phyloP scores from a whole-genome alignment of 1,139 yeast species.

The Debaryomycetaceae sp. region DNA sequence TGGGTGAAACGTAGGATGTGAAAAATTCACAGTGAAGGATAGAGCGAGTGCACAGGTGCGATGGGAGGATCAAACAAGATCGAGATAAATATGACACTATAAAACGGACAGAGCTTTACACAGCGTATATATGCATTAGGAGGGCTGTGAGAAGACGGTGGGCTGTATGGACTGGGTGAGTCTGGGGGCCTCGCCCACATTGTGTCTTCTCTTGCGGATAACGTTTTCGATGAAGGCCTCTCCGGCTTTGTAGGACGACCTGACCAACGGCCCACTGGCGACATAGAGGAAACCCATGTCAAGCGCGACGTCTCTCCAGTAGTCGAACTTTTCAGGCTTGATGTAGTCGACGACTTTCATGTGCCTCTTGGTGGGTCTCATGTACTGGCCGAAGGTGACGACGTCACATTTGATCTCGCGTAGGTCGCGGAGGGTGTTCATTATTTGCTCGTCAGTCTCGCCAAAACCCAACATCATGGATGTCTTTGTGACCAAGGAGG shows the following conservation, averaged over 20 bases:
- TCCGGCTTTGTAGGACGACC: constrained; percentile 97
- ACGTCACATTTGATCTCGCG: constrained; percentile 82
- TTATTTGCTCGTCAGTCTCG: constrained; percentile 86
- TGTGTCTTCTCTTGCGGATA: constrained; percentile 65
- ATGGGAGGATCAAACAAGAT: neutral
- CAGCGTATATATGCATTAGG: neutral
- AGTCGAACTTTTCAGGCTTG: constrained; percentile 90
- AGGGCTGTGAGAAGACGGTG: constrained; percentile 2
- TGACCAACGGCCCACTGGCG: constrained; percentile 95
- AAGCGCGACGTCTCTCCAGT: constrained; percentile 86
- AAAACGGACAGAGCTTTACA: neutral
- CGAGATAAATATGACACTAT: neutral
- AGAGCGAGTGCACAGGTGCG: no score
- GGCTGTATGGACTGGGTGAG: constrained; percentile 24
- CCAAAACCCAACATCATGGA: constrained; percentile 97
- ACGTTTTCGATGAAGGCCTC: constrained; percentile 97
- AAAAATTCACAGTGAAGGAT: no score
- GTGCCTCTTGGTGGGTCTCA: constrained; percentile 98
- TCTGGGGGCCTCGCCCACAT: constrained; percentile 45
- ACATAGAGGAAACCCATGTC: constrained; percentile 93
- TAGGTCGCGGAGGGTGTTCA: constrained; percentile 70
- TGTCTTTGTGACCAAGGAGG: constrained; percentile 82
- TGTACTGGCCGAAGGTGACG: constrained; percentile 97
- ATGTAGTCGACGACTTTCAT: constrained; percentile 97
- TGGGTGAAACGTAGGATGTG: no score